Evolutionary conservation across 2,329 filamentous ascomycete genomes (phyloP).

Genomic region (Torrubiella hemipterigena): DNA sequence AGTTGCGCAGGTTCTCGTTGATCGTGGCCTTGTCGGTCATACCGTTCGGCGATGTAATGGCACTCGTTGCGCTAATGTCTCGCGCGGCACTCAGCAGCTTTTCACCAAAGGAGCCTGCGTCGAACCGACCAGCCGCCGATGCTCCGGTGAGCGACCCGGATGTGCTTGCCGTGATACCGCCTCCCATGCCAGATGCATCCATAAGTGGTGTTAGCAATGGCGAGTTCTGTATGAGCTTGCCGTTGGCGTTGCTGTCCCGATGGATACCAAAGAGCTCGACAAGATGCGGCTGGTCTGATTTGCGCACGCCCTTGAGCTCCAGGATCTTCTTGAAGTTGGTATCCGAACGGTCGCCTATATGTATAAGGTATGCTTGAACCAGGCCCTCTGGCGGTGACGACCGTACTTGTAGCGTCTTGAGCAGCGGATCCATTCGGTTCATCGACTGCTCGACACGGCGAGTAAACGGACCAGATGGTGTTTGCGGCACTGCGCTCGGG

Average conservation of each 20-base stretch:
- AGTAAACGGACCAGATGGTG: conserved; percentile 51
- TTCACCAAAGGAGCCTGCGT: conserved; percentile 71
- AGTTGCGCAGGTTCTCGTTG: conserved; percentile 89
- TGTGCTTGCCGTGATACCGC: conserved; percentile 25
- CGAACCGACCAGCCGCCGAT: conserved; percentile 48
- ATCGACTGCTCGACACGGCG: conserved; percentile 80
- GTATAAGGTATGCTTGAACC: conserved; percentile 94
- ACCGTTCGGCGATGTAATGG: conserved; percentile 25
- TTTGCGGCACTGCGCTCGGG: conserved; percentile 26
- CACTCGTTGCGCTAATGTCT: conserved; percentile 56
- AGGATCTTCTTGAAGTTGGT: conserved; percentile 93
- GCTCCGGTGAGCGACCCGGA: conserved; percentile 25
- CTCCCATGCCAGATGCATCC: conserved; percentile 25
- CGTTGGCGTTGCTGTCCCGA: conserved; percentile 62
- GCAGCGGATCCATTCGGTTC: conserved; percentile 76
- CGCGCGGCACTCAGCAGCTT: conserved; percentile 79
- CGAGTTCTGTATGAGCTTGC: conserved; percentile 57
- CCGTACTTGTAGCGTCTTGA: conserved; percentile 93
- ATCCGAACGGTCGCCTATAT: conserved; percentile 88
- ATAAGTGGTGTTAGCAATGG: conserved; percentile 60
- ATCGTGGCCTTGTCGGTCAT: conserved; percentile 57
- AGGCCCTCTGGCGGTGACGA: conserved; percentile 84
- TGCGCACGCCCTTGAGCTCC: conserved; percentile 85
- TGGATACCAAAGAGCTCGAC: conserved; percentile 76
- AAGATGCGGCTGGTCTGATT: conserved; percentile 69